phyloP scores from a whole-genome alignment of 192 early-diverging fungal species.

The Rhizoclosmatium globosum region DNA sequence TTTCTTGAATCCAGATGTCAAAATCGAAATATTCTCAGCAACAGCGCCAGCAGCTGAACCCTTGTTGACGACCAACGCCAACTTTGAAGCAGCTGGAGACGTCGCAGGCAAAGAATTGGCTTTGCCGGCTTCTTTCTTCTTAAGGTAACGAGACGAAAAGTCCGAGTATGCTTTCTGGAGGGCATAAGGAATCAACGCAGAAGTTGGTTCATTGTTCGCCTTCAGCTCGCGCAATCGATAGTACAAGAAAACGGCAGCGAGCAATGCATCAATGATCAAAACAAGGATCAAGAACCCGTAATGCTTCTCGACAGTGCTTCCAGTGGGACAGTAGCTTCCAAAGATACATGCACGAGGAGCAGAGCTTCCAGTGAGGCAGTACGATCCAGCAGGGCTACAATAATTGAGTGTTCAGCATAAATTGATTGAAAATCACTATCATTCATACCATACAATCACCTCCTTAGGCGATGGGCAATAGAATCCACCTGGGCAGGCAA shows the following conservation, averaged over 20 bases:
- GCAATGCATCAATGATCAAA: constrained; percentile 22
- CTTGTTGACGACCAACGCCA: not conserved
- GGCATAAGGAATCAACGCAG: not conserved
- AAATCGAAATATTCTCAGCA: constrained; percentile 17
- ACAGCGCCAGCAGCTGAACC: not conserved
- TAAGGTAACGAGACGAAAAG: not conserved
- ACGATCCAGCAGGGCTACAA: constrained; percentile 15
- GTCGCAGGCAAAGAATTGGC: not conserved
- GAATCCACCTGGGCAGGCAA: constrained; percentile 45
- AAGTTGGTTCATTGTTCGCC: not conserved
- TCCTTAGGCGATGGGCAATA: constrained; percentile 43
- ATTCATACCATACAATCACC: not conserved
- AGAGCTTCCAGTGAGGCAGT: constrained; percentile 16
- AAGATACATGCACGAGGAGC: constrained; percentile 32
- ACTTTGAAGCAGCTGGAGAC: not conserved
- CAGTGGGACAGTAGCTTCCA: constrained; percentile 45
- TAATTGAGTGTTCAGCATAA: not conserved
- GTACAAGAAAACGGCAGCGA: constrained; percentile 25
- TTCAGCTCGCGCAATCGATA: constrained; percentile 18
- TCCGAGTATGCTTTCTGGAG: not conserved
- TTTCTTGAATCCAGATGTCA: constrained; percentile 6
- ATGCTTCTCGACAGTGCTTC: constrained; percentile 19
- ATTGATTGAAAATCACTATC: not conserved
- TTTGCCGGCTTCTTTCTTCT: not conserved
- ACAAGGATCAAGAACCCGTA: constrained; percentile 28